Evolutionary conservation across 179 eudicot species (phyloP), one percentile per base, ranked within the genome.

Genomic region (Drosera spatulata): DNA sequence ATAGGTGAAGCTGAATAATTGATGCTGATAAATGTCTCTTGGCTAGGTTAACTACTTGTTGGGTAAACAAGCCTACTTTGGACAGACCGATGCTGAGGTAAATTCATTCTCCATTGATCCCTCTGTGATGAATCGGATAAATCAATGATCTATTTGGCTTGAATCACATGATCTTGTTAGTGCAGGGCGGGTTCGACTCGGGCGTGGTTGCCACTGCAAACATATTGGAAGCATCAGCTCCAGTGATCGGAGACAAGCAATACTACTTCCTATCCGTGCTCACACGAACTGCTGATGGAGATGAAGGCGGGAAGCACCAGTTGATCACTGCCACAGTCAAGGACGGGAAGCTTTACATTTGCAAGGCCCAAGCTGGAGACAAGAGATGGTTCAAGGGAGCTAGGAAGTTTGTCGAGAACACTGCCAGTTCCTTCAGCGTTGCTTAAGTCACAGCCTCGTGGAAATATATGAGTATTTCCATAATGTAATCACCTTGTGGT

Each of bases 301-400:
- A 89, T 33, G 99, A 93, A 62, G 99, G 99, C 2, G 96, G 99
- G 59, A 93, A 89, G 59, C 99, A 93, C 70, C 99, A 93, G 53
- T 61, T 89, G 58, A 93, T 93, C 43, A 73, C 80, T 3, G 96
- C 96, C 58, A 89, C 88, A 0, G 90, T 93, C 41, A 71, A 76
- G 10, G 88, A 78, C 22, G 95, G 96, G 6, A 93, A 93, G 79
- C 88, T 93, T 9, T 89, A 86, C 80, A 85, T 93, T 39, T 89
- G 95, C 91, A 93, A 93, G 80, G 95, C 99, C 39, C 97, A 93
- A 68, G 99, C 99, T 1, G 99, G 99, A 4, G 97, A 93, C 82
- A 90, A 90, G 83, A 85, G 99, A 84, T 93, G 99, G 99, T 93
- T 93, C 75, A 93, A 93, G 70, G 97, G 99, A 46, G 95, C 95